These are phyloP conservation scores for Fusarium continuum DNA, from an alignment of 2,329 filamentous ascomycete genomes.

Conservation along the genomic window DNA sequence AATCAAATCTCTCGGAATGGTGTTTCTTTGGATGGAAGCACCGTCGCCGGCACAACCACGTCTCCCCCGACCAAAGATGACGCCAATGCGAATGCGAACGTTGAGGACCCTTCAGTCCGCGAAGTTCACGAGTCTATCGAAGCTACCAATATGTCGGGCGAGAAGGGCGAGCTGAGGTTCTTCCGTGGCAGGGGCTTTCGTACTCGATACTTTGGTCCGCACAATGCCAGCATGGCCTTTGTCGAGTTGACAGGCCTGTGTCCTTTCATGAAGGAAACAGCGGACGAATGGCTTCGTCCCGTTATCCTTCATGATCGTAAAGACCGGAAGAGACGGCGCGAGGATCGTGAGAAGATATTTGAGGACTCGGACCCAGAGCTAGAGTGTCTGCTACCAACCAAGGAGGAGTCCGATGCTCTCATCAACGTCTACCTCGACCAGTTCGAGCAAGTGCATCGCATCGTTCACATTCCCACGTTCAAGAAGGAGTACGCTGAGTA, in stretches of 20 bases:
- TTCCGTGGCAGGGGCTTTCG: conserved; percentile 68
- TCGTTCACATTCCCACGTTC: conserved; percentile 69
- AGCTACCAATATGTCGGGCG: conserved; percentile 52
- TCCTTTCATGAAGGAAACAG: conserved; percentile 70
- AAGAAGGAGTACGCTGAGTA: conserved; percentile 64
- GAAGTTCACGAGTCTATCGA: conserved; percentile 54
- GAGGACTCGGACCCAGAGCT: conserved; percentile 58
- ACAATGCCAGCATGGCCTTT: conserved; percentile 69
- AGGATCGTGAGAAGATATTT: conserved; percentile 62
- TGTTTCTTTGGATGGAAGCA: conserved; percentile 61
- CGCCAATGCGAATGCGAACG: conserved; percentile 43
- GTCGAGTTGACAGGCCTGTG: conserved; percentile 66
- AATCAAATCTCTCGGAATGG: conserved; percentile 58
- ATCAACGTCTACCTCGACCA: conserved; percentile 62
- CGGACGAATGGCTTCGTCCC: conserved; percentile 68
- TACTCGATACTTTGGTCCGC: conserved; percentile 67
- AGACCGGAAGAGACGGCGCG: conserved; percentile 62
- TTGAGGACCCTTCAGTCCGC: conserved; percentile 47
- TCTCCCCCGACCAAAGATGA: conserved; percentile 60
- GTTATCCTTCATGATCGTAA: conserved; percentile 65
- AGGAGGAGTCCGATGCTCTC: conserved; percentile 59
- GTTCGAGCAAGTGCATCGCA: conserved; percentile 65
- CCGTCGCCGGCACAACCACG: conserved; percentile 54
- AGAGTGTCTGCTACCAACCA: conserved; percentile 60
- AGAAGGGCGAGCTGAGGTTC: conserved; percentile 65